Evolutionary conservation across 495 filamentous ascomycete species (phyloP), one percentile per base, ranked within the genome.

Genomic region (Xylaria grammica): DNA sequence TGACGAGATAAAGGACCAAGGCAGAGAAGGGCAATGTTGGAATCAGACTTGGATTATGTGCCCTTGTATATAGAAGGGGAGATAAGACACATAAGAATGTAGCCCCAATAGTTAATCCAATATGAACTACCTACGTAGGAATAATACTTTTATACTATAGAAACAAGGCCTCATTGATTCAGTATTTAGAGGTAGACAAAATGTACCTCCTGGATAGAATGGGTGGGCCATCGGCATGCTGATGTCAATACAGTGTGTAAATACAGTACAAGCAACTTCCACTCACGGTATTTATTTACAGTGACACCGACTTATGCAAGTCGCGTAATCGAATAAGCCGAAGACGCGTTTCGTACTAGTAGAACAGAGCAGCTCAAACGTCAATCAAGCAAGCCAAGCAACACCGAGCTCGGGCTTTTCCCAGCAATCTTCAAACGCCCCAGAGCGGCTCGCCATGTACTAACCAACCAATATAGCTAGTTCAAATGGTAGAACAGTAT

Each of bases 241-340:
- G n/a, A n/a, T n/a, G n/a, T n/a, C n/a, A n/a, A 2, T 19, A 55
- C 52, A n/a, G 52, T 55, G 34, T 17, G 11, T 19, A 6, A 13
- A 32, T 6, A 59, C 38, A 15, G 55, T 59, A 24, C 26, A 3
- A 36, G 9, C 0, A 11, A 10, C 7, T 4, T 3, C 6, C 6
- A 15, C 29, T 10, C 13, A 50, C 44, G 4, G 44, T 60, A 26
- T 48, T 1, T 59, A 46, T 48, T 59, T 46, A 59, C 40, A 49
- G 26, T 17, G 36, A 36, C 61, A 63, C 61, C 61, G 61, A 63
- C 19, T 63, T 56, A 30, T 63, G 61, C 61, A 63, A 63, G 61
- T 73, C 71, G 71, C 71, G 71, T 71, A 63, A 72, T 65, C 65
- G 66, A 72, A 65, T 58, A 60, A 60, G 42, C 48, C 13, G 30